phyloP scores from a whole-genome alignment of 768 basidiomycete species.

The Phlegmacium glaucopus region DNA sequence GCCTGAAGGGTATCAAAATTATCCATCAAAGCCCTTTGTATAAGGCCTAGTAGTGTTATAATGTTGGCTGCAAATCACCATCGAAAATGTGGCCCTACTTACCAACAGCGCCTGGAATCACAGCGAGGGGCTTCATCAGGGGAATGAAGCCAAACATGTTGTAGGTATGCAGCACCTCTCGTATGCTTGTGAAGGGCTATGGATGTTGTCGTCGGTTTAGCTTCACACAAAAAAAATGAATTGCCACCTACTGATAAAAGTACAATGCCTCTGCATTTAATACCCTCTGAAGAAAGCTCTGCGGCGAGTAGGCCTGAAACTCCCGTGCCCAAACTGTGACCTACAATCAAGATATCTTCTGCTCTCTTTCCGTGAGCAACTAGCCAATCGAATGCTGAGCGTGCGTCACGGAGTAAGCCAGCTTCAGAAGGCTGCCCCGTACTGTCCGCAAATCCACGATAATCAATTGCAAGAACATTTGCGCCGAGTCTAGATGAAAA shows the following conservation, averaged over 20 bases:
- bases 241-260: conserved; percentile 39
- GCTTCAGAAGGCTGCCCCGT: conserved; percentile 71
- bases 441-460: conserved; percentile 91
- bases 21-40: conserved; percentile 46
- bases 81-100: conserved; percentile 24
- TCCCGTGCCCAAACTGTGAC: conserved; percentile 89
- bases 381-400: conserved; percentile 80
- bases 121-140: conserved; percentile 64
- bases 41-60: conserved; percentile 35
- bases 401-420: conserved; percentile 72
- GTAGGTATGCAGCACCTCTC: conserved; percentile 67
- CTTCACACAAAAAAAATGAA: conserved; percentile 6
- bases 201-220: not conserved
- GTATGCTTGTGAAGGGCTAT: conserved; percentile 60
- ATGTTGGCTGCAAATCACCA: not conserved
- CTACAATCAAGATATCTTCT: conserved; percentile 67
- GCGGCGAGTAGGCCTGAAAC: conserved; percentile 55
- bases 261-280: conserved; percentile 43
- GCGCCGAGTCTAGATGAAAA: conserved; percentile 62
- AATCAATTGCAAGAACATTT: conserved; percentile 87
- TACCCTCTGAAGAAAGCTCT: conserved; percentile 40
- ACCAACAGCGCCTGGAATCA: conserved; percentile 65
- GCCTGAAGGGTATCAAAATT: conserved; percentile 60
- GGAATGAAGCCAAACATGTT: conserved; percentile 65
- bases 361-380: conserved; percentile 51